These are phyloP conservation scores for Suillus placidus DNA, from an alignment of 768 basidiomycete genomes.

Conservation along the genomic window DNA sequence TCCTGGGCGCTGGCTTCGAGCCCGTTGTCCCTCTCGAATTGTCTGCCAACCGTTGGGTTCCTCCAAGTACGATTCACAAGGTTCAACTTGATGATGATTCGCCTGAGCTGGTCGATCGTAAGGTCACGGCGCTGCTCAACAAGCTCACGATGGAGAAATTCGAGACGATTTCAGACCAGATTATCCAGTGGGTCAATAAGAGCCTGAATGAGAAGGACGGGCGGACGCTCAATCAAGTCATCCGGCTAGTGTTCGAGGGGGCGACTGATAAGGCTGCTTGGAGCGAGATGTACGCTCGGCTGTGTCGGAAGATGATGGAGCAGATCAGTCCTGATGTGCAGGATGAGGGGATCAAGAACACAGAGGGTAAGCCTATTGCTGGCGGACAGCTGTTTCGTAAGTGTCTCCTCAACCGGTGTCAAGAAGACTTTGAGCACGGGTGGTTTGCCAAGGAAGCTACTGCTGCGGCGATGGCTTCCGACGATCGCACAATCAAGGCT, in stretches of 20 bases:
- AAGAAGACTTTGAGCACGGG: slow-evolving; percentile 96
- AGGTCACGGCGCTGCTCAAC: slow-evolving; percentile 90
- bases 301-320: slow-evolving; percentile 97
- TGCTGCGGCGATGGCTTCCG: slow-evolving; percentile 61
- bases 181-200: slow-evolving; percentile 94
- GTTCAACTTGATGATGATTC: slow-evolving; percentile 58
- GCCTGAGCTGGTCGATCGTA: slow-evolving; percentile 87
- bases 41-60: slow-evolving; percentile 85
- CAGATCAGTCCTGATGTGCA: slow-evolving; percentile 85
- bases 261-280: slow-evolving; percentile 95
- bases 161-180: slow-evolving; percentile 93
- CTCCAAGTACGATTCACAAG: slow-evolving; percentile 47
- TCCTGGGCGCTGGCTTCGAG: slow-evolving; percentile 46
- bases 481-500: slow-evolving; percentile 78
- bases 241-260: slow-evolving; percentile 95
- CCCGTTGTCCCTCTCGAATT: slow-evolving; percentile 76
- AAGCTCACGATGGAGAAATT: slow-evolving; percentile 97
- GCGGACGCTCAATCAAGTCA: slow-evolving; percentile 93
- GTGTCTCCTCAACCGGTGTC: slow-evolving; percentile 94
- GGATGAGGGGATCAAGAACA: slow-evolving; percentile 82
- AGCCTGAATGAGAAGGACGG: slow-evolving; percentile 92
- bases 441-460: slow-evolving; percentile 85
- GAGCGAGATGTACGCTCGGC: slow-evolving; percentile 96
- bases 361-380: slow-evolving; percentile 85
- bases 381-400: slow-evolving; percentile 96